phyloP scores from a whole-genome alignment of 83 land plant species.

The Diphasiastrum complanatum region DNA sequence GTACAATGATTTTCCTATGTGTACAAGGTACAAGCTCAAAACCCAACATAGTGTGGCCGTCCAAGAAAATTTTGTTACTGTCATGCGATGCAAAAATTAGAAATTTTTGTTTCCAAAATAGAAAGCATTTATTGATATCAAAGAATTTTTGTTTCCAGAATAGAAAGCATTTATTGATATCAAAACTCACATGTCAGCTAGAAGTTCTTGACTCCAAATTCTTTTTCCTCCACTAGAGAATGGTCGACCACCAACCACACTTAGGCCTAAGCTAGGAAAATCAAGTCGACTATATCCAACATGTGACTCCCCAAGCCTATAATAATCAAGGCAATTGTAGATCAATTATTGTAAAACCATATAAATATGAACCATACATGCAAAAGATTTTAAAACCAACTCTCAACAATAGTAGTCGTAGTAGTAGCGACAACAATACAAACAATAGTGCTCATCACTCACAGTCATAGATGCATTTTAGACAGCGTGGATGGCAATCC shows the following conservation, averaged over 20 bases:
- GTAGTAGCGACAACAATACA: too few relatives aligned
- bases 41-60: too few relatives aligned
- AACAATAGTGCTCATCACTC: too few relatives aligned
- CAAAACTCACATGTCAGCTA: slow-evolving; percentile 34
- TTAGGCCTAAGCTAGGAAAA: slow-evolving; percentile 51
- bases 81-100: too few relatives aligned
- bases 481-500: too few relatives aligned
- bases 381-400: too few relatives aligned
- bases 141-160: not conserved
- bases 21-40: too few relatives aligned
- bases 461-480: too few relatives aligned
- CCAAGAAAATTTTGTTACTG: too few relatives aligned
- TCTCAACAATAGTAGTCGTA: too few relatives aligned
- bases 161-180: not conserved
- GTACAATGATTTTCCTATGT: too few relatives aligned
- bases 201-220: slow-evolving; percentile 31
- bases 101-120: not conserved
- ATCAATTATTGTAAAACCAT: not conserved
- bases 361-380: too few relatives aligned
- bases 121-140: not conserved
- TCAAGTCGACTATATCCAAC: slow-evolving; percentile 61
- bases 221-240: slow-evolving; percentile 64
- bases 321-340: not conserved
- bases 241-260: slow-evolving; percentile 82
- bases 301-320: slow-evolving; percentile 70